phyloP scores from a whole-genome alignment of 306 rosid genomes.

The Vicia villosa region DNA sequence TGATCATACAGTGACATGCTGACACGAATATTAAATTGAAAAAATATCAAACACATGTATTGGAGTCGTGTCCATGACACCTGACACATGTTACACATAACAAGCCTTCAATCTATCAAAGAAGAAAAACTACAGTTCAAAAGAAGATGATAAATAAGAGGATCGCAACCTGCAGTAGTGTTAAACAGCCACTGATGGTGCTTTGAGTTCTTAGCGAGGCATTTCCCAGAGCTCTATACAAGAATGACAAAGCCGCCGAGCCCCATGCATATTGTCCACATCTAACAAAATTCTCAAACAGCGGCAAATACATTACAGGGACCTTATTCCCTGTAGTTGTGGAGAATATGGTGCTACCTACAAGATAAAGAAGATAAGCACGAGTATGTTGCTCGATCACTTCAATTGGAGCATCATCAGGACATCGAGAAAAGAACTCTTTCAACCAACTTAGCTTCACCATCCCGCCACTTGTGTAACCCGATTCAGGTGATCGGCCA shows the following conservation, averaged over 20 bases:
- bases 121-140: not conserved
- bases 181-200: constrained; percentile 97
- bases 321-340: constrained; percentile 99
- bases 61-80: not conserved
- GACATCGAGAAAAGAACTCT: constrained; percentile 84
- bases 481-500: constrained; percentile 77
- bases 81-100: not conserved
- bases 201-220: constrained; percentile 96
- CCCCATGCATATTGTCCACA: constrained; percentile 98
- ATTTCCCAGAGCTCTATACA: constrained; percentile 96
- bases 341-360: constrained; percentile 96
- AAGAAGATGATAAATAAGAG: constrained; percentile 10
- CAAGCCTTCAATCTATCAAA: not conserved
- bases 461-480: constrained; percentile 98
- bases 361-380: constrained; percentile 96
- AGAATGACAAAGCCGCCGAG: constrained; percentile 81
- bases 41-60: not conserved
- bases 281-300: constrained; percentile 77
- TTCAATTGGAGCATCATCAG: constrained; percentile 76
- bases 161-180: constrained; percentile 77
- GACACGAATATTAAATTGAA: not conserved
- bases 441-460: constrained; percentile 99
- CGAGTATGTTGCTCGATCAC: constrained; percentile 86
- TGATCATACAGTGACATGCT: not conserved
- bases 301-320: constrained; percentile 98